Conservation (phyloP, 306 rosid genomes). For the Ormosia semicastrata region DNA sequence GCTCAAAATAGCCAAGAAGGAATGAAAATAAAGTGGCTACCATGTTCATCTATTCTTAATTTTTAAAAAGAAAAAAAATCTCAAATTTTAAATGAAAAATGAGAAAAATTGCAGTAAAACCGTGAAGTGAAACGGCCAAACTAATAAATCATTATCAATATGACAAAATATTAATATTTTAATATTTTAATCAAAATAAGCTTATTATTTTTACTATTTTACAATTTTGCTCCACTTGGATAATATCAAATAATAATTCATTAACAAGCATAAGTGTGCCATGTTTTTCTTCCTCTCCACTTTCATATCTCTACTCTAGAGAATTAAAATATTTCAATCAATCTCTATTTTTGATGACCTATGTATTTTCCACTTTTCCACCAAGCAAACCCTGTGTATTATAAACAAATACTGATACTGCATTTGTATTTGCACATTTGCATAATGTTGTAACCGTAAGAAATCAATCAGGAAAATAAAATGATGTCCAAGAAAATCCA, state of each 20-base stretch:
- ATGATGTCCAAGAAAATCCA: conserved; percentile 7
- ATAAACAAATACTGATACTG: not conserved
- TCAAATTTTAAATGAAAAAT: not conserved
- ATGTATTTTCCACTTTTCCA: not conserved
- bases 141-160: not conserved
- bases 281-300: too few species aligned
- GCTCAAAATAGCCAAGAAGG: conserved; percentile 6
- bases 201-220: not conserved
- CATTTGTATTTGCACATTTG: conserved; percentile 16
- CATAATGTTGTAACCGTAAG: not conserved
- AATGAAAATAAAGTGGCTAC: conserved; percentile 5
- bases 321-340: too few species aligned
- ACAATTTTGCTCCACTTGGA: not conserved
- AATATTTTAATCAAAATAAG: not conserved
- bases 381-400: not conserved
- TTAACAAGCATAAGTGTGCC: too few species aligned
- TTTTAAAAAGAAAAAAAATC: too few species aligned
- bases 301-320: too few species aligned
- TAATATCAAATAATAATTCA: too few species aligned
- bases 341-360: not conserved
- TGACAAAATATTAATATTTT: not conserved
- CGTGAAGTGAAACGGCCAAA: not conserved
- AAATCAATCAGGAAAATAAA: not conserved
- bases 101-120: not conserved
- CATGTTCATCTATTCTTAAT: conserved; percentile 16